These are phyloP conservation scores for Fusarium compactum DNA, from an alignment of 2,329 filamentous ascomycete species.

Conservation along the genomic window DNA sequence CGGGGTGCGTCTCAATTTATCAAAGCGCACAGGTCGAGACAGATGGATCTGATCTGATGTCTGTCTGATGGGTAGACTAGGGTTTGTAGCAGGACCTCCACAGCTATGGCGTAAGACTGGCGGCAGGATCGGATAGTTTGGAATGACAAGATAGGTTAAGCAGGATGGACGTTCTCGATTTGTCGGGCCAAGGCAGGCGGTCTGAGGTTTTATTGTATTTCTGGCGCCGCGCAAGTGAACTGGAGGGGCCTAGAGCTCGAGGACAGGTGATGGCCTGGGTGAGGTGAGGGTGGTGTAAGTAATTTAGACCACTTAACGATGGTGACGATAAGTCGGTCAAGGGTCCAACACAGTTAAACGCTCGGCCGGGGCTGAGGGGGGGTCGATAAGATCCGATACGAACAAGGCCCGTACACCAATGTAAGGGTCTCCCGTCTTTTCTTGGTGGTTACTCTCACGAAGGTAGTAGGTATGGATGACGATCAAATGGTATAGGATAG, in stretches of 20 bases:
- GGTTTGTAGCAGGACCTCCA: background rate
- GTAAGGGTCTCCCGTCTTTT: slow-evolving; percentile 36
- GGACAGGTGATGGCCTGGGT: slow-evolving; percentile 29
- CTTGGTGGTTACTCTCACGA: slow-evolving; percentile 26
- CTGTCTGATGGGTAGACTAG: background rate
- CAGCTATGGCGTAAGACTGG: slow-evolving; percentile 32
- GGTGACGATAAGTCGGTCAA: slow-evolving; percentile 37
- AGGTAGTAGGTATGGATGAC: slow-evolving; percentile 31
- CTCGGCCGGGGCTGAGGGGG: slow-evolving; percentile 19
- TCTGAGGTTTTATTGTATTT: slow-evolving; percentile 46
- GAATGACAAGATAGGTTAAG: slow-evolving; percentile 30
- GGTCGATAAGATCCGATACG: slow-evolving; percentile 29
- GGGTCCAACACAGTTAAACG: slow-evolving; percentile 21
- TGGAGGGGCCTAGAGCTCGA: slow-evolving; percentile 37
- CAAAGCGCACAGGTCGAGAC: slow-evolving; percentile 17
- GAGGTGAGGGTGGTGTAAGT: slow-evolving; percentile 34
- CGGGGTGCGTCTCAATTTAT: slow-evolving; percentile 30
- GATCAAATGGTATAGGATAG: slow-evolving; percentile 29
- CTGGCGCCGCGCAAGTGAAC: slow-evolving; percentile 33
- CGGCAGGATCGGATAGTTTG: slow-evolving; percentile 33
- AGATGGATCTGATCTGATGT: slow-evolving; percentile 11
- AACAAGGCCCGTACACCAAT: slow-evolving; percentile 31
- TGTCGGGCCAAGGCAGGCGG: slow-evolving; percentile 39
- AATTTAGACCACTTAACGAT: slow-evolving; percentile 21
- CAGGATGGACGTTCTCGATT: slow-evolving; percentile 30